Evolutionary conservation across 441 rosid genomes (phyloP).

Genomic region (Eutrema salsugineum): DNA sequence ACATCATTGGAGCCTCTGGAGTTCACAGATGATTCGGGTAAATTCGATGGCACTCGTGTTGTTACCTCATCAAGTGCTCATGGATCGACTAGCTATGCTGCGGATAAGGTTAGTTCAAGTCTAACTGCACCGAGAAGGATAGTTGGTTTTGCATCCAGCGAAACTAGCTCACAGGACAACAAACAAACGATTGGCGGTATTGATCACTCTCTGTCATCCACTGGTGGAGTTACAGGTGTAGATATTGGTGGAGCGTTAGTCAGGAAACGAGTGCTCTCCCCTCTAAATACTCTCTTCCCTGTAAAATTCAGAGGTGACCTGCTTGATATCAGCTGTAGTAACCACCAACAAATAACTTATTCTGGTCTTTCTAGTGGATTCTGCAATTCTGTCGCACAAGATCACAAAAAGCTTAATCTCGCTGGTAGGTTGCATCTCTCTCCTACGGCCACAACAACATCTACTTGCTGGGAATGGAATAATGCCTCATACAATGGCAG

Average conservation of each 20-base stretch:
- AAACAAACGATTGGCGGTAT: constrained; percentile 36
- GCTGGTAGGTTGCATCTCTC: constrained; percentile 39
- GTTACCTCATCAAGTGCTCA: constrained; percentile 39
- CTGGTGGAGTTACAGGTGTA: constrained; percentile 35
- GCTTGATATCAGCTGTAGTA: constrained; percentile 51
- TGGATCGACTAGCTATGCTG: constrained; percentile 41
- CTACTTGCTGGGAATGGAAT: constrained; percentile 50
- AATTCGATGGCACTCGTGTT: constrained; percentile 28
- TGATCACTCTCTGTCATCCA: constrained; percentile 37
- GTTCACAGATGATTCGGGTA: constrained; percentile 40
- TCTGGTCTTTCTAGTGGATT: constrained; percentile 29
- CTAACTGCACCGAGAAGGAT: constrained; percentile 67
- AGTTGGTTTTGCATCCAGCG: constrained; percentile 73
- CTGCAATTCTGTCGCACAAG: constrained; percentile 39
- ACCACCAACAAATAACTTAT: constrained; percentile 41
- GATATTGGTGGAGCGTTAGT: constrained; percentile 58
- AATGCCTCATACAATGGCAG: constrained; percentile 32
- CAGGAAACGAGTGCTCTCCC: constrained; percentile 75
- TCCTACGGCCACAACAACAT: constrained; percentile 35
- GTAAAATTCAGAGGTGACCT: constrained; percentile 55
- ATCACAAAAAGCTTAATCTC: constrained; percentile 59
- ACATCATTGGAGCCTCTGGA: constrained; percentile 46
- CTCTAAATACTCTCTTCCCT: constrained; percentile 59
- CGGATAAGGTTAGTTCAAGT: constrained; percentile 35
- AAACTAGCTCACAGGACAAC: constrained; percentile 30